phyloP scores from a whole-genome alignment of 352 stramenopile species.

The Globisporangium cederbergense region DNA sequence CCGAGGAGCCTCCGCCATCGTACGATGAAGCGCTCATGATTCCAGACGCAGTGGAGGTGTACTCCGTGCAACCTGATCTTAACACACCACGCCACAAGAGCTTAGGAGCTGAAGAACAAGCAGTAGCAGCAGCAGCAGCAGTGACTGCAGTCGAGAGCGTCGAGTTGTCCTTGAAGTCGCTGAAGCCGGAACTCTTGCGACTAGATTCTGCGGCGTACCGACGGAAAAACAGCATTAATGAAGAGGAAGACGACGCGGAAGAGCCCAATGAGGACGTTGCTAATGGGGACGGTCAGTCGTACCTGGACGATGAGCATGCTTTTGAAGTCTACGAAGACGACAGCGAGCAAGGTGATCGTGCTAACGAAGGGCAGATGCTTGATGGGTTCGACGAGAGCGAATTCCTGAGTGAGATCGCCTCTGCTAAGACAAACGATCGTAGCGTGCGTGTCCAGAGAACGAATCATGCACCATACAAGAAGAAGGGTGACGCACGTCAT shows the following conservation, averaged over 20 bases:
- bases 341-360: background rate
- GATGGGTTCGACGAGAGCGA: background rate
- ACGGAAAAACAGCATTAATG: slow-evolving; percentile 6
- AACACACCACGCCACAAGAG: too few relatives aligned
- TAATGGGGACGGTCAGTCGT: slow-evolving; percentile 20
- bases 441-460: background rate
- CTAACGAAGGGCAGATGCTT: background rate
- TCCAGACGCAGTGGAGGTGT: slow-evolving; percentile 4
- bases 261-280: background rate
- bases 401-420: background rate
- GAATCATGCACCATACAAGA: background rate
- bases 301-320: slow-evolving; percentile 29
- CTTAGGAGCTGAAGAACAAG: background rate
- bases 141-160: background rate
- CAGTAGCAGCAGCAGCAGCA: too few relatives aligned
- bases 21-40: slow-evolving; percentile 45
- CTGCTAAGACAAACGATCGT: background rate
- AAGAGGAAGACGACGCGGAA: slow-evolving; percentile 6
- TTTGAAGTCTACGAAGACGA: slow-evolving; percentile 39
- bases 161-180: background rate
- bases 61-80: background rate
- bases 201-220: background rate
- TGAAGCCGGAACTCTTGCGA: slow-evolving; percentile 2
- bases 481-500: background rate
- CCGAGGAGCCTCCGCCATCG: slow-evolving; percentile 21